Evolutionary conservation across 352 stramenopile species (phyloP).

Genomic region (Thalassiosira hispida): DNA sequence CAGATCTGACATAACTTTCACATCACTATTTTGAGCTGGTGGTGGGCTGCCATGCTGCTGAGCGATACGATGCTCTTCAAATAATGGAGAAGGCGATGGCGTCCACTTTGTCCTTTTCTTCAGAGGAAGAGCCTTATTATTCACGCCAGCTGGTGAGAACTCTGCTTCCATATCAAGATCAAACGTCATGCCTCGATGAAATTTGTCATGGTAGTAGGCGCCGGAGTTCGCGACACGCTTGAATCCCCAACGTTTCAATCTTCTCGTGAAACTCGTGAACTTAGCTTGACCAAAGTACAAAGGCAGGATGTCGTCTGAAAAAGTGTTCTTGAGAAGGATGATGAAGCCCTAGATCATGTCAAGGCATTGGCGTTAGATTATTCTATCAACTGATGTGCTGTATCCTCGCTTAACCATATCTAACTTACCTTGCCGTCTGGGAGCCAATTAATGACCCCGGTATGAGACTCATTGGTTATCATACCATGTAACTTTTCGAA

Average conservation of each 20-base stretch:
- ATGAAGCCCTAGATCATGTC: no score
- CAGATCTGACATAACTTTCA: not conserved
- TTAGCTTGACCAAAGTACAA: conserved; percentile 47
- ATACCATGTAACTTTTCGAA: not conserved
- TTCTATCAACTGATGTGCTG: no score
- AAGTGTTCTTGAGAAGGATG: conserved; percentile 35
- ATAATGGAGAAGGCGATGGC: not conserved
- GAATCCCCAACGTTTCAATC: conserved; percentile 64
- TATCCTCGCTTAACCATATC: no score
- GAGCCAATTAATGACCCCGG: conserved; percentile 25
- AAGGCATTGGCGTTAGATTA: no score
- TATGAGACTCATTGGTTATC: not conserved
- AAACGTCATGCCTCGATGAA: conserved; percentile 19
- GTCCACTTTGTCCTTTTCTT: not conserved
- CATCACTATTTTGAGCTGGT: no score
- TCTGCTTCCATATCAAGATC: not conserved
- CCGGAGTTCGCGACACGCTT: conserved; percentile 57
- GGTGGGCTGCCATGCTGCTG: not conserved
- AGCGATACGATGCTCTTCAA: not conserved
- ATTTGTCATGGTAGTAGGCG: conserved; percentile 65
- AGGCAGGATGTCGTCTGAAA: conserved; percentile 31
- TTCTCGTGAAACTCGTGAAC: conserved; percentile 58
- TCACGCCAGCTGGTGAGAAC: not conserved
- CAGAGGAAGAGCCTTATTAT: not conserved
- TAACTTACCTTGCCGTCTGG: conserved; percentile 22